Evolutionary conservation across 352 stramenopile genomes (phyloP), one percentile per base, ranked within the genome.

Genomic region (Pythium brachiatum): DNA sequence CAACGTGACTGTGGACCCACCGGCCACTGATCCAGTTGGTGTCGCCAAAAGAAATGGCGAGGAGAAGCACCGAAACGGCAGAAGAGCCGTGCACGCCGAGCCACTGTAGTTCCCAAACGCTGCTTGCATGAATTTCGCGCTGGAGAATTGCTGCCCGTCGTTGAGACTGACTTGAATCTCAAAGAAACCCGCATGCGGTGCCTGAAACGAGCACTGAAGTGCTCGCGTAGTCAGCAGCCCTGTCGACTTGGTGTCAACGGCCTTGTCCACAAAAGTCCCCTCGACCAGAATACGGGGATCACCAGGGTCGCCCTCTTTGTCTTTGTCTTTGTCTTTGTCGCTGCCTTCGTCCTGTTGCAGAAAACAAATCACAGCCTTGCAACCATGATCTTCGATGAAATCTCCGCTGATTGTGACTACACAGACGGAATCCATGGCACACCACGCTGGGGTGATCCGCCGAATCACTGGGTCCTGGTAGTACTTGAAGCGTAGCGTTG

Each of bases 91-190:
- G 48, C 80, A 89, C 1, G 75, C 69, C 0, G 75, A 73, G 27
- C 82, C 78, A 34, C 78, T 86, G 43, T 89, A 87, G 53, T 89
- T 91, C 12, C 68, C 82, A 53, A 77, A 85, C 21, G 60, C 73
- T 51, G 81, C 83, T 18, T 63, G 70, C 71, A 89, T 83, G 50
- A 80, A 91, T 16, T 73, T 76, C 15, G 76, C 86, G 3, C 41
- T 59, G 0, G 78, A 81, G 26, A 86, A 91, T 34, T 89, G 82
- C 47, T 91, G 79, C 1, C 65, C 61, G 0, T 74, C 71, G 52
- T 91, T 91, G 2, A 91, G 62, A 68, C 78, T 91, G 12, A 89
- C 53, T 34, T 89, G 78, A 4, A 89, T 59, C 52, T 88, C 80
- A 57, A 85, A 91, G 34, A 74, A 89, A 0, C 78, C 75, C 0